Percentiles rank a stretch among this genome's conserved stretches.
These are phyloP conservation scores for Tardiomyces digboiensis DNA, from an alignment of 1,139 yeast genomes.

Conservation along the genomic window DNA sequence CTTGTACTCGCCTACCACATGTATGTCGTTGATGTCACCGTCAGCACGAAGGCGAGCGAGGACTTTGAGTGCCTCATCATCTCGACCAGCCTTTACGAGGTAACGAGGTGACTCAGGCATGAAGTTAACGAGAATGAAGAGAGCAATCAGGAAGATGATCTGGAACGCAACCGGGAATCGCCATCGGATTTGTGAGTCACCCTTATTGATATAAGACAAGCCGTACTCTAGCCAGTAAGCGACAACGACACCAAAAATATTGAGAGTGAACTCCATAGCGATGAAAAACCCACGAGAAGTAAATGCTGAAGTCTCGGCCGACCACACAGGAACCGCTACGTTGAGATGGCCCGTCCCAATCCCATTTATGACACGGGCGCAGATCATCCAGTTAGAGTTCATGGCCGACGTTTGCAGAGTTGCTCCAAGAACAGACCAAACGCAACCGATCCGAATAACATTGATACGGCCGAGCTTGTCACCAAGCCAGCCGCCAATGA, in stretches of 20 bases:
- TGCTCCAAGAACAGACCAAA: conserved; percentile 24
- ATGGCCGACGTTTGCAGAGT: conserved; percentile 24
- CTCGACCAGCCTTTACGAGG: conserved; percentile 33
- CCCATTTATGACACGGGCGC: conserved; percentile 47
- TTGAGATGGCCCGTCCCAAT: conserved; percentile 54
- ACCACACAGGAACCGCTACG: conserved; percentile 50
- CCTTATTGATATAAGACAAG: conserved; percentile 40
- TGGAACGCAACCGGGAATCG: conserved; percentile 24
- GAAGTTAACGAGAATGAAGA: conserved; percentile 12
- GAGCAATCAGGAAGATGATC: conserved; percentile 23
- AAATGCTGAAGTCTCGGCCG: conserved; percentile 51
- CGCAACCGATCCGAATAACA: conserved; percentile 21
- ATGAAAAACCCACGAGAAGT: conserved; percentile 44
- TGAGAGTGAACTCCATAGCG: conserved; percentile 58
- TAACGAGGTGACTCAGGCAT: conserved; percentile 46
- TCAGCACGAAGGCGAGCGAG: conserved; percentile 31
- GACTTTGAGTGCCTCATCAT: conserved; percentile 41
- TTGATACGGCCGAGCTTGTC: conserved; percentile 26
- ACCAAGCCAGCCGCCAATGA: conserved; percentile 21
- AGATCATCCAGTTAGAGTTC: conserved; percentile 20
- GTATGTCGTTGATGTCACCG: conserved; percentile 5
- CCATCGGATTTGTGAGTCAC: conserved; percentile 16
- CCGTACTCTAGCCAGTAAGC: conserved; percentile 86
- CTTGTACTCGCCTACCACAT: conserved; percentile 2
- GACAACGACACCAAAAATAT: conserved; percentile 60